phyloP scores from a whole-genome alignment of 164 flowering plant genomes.

The Echeveria elegans region DNA sequence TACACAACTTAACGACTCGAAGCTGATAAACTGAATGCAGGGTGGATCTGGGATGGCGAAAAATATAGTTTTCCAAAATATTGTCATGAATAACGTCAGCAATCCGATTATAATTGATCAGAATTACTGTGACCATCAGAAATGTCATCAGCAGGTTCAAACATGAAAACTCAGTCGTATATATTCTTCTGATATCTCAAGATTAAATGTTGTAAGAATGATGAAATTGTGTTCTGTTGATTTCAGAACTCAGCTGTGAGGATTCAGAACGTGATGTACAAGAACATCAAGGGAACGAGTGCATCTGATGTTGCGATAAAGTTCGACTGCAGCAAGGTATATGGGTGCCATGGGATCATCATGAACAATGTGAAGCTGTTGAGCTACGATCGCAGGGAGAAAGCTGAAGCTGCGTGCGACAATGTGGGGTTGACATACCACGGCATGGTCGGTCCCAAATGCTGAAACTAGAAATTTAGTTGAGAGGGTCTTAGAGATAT shows the following conservation, averaged over 20 bases:
- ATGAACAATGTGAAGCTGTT: background rate
- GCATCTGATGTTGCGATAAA: background rate
- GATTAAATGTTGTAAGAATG: too few species aligned
- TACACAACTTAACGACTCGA: background rate
- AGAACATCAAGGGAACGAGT: background rate
- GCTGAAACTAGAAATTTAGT: background rate
- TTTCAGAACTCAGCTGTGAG: constrained; percentile 1
- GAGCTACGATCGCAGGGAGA: background rate
- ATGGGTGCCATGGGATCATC: background rate
- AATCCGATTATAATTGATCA: constrained; percentile 7
- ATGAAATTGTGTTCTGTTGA: background rate
- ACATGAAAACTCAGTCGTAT: too few species aligned
- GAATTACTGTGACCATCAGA: constrained; percentile 3
- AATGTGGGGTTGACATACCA: background rate
- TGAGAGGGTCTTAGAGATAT: background rate
- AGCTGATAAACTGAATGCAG: background rate
- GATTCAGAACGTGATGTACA: background rate
- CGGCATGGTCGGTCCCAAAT: background rate
- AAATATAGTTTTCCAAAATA: background rate
- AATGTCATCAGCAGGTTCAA: constrained; percentile 3
- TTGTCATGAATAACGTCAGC: background rate
- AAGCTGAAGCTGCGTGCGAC: background rate
- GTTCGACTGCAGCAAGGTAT: background rate
- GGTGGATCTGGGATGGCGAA: constrained; percentile 1
- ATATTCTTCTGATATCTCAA: too few species aligned